Percentiles rank a stretch among this genome's conserved stretches.
These are phyloP conservation scores for Wickerhamiella australiensis DNA, from an alignment of 805 yeast genomes.

Conservation along the genomic window DNA sequence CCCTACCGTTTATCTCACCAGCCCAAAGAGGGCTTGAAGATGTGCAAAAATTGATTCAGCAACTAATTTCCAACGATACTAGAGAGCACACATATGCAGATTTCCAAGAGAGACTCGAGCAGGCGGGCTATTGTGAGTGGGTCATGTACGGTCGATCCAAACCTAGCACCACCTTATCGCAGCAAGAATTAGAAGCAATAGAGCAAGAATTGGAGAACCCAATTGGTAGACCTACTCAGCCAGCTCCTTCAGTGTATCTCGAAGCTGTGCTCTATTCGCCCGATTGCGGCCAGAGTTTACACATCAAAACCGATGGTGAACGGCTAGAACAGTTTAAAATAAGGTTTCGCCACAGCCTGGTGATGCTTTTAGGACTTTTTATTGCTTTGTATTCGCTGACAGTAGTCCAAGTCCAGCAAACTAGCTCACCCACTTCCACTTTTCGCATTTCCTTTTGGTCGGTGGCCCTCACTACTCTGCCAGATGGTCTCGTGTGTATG, in stretches of 20 bases:
- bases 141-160: slow-evolving; percentile 62
- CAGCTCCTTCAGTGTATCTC: slow-evolving; percentile 45
- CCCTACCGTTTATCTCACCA: slow-evolving; percentile 34
- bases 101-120: slow-evolving; percentile 41
- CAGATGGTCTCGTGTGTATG: slow-evolving; percentile 60
- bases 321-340: slow-evolving; percentile 37
- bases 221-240: slow-evolving; percentile 60
- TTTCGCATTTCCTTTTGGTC: slow-evolving; percentile 63
- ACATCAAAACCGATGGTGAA: slow-evolving; percentile 35
- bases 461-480: slow-evolving; percentile 42
- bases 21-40: slow-evolving; percentile 35
- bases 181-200: slow-evolving; percentile 43
- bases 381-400: slow-evolving; percentile 44
- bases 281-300: slow-evolving; percentile 62
- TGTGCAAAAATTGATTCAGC: slow-evolving; percentile 31
- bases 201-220: slow-evolving; percentile 67
- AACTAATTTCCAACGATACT: slow-evolving; percentile 31
- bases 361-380: slow-evolving; percentile 37
- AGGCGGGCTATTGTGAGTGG: slow-evolving; percentile 55
- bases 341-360: slow-evolving; percentile 32
- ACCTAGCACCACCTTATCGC: slow-evolving; percentile 29
- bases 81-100: slow-evolving; percentile 39
- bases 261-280: slow-evolving; percentile 68
- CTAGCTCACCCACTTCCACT: slow-evolving; percentile 69
- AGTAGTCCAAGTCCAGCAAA: slow-evolving; percentile 55